phyloP scores from a whole-genome alignment of 257 asterid genomes.

The Thymus quinquecostatus region DNA sequence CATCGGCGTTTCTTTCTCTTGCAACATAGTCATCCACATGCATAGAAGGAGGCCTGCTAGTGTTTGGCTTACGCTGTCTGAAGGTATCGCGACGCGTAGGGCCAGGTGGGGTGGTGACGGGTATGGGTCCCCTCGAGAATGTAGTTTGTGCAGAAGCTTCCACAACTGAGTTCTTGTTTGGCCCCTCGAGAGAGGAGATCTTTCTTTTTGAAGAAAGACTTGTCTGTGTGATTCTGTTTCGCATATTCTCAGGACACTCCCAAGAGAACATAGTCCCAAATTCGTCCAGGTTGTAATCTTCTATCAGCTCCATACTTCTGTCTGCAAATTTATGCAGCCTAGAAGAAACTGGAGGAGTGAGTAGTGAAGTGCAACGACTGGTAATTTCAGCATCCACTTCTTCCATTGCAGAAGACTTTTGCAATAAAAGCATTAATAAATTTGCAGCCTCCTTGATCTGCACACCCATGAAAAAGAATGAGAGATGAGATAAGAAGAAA shows the following conservation, averaged over 20 bases:
- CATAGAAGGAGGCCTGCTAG: conserved; percentile 99
- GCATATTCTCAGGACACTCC: conserved; percentile 96
- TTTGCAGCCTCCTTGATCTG: conserved; percentile 68
- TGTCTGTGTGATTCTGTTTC: conserved; percentile 73
- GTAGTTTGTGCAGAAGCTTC: conserved; percentile 62
- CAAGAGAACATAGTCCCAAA: conserved; percentile 69
- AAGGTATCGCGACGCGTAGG: conserved; percentile 90
- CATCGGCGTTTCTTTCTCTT: conserved; percentile 87
- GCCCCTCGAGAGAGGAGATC: conserved; percentile 69
- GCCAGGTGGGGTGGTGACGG: conserved; percentile 62
- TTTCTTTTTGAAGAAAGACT: conserved; percentile 66
- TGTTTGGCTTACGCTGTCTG: conserved; percentile 96
- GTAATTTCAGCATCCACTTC: conserved; percentile 52
- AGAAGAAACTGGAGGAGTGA: conserved; percentile 49
- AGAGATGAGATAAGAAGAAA: conserved; percentile 2
- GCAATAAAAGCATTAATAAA: conserved; percentile 52
- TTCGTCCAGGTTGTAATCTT: conserved; percentile 54
- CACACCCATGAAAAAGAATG: conserved; percentile 29
- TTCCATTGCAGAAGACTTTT: conserved; percentile 46
- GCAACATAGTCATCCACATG: conserved; percentile 98
- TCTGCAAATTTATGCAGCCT: conserved; percentile 57
- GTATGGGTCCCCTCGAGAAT: conserved; percentile 69
- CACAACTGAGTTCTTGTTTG: conserved; percentile 50
- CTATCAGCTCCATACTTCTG: conserved; percentile 54
- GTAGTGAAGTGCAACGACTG: conserved; percentile 39